Base-by-base conservation (phyloP, 2,329 filamentous ascomycete species). In the Aspergillus sojae region DNA sequence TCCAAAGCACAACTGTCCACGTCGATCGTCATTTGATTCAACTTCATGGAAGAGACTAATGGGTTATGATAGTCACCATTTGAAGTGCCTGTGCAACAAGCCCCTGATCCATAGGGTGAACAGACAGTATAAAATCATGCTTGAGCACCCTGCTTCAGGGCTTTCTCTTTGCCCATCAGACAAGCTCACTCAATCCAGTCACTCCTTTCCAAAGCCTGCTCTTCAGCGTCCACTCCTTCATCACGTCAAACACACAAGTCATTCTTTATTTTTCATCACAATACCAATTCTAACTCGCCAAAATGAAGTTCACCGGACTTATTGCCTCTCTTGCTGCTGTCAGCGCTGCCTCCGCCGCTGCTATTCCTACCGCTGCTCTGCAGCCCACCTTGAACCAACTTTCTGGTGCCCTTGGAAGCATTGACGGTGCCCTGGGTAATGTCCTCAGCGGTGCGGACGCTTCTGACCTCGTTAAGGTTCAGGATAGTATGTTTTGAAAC, bases 301-400 rank as follows among this genome's bases (percentile, higher is more conserved):
- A 48, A 63, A 78, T 78, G 76, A 78, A 77, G 73, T 73, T 78
- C 72, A 73, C 74, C 67, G 72, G 72, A 69, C 67, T 78, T 58
- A 55, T 72, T 46, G 60, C 72, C 59, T 72, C 75, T 41, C 66
- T 78, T 30, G 74, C 74, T 48, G 48, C 77, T 58, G 72, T 71
- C 60, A 67, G 74, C 65, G 62, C 70, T 64, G 71, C 70, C 53
- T 72, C 71, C 45, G 69, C 74, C 34, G 70, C 70, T 39, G 74
- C 73, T 50, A 64, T 78, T 34, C 75, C 76, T 57, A 43, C 56
- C 34, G 59, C 60, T 28, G 32, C 58, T 32, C 41, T 70, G 52
- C 55, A 65, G 41, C 52, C 56, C 32, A 61, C 64, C 36, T 58
- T 69, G 34, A 60, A 16, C 43, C 59, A 65, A 43, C 63, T 72